A percentile compares a stretch with the other conserved stretches of the same genome.
phyloP scores from a whole-genome alignment of 768 basidiomycete genomes.

The Lepiota venenata region DNA sequence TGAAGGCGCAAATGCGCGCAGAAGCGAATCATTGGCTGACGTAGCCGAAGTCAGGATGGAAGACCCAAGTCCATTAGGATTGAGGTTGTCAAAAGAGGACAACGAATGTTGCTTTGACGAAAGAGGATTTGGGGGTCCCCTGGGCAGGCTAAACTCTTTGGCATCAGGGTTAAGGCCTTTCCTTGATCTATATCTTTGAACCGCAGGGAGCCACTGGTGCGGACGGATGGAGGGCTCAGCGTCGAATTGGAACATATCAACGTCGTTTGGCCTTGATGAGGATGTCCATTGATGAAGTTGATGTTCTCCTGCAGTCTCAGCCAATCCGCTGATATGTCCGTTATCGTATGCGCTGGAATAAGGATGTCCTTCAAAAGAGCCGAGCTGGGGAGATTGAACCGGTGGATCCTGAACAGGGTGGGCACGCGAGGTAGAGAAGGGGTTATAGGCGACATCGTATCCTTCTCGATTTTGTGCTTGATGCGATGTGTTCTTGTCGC shows the following conservation, averaged over 20 bases:
- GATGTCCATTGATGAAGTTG: background rate
- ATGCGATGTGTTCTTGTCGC: constrained; percentile 20
- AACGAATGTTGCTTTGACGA: constrained; percentile 12
- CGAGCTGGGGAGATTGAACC: constrained; percentile 1
- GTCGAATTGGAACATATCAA: background rate
- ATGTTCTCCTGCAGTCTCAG: background rate
- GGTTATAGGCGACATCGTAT: background rate
- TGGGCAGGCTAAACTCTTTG: constrained; percentile 66
- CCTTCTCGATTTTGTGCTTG: constrained; percentile 1
- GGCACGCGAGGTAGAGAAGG: background rate
- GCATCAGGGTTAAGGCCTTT: constrained; percentile 84
- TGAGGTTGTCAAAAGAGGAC: constrained; percentile 48
- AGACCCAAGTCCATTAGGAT: constrained; percentile 53
- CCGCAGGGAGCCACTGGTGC: constrained; percentile 1
- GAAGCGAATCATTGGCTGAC: constrained; percentile 45
- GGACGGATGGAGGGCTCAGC: background rate
- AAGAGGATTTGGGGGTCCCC: constrained; percentile 23
- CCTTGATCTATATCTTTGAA: constrained; percentile 41
- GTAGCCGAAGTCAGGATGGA: constrained; percentile 30
- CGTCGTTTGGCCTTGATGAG: background rate
- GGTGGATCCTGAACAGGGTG: background rate
- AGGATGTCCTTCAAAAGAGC: background rate
- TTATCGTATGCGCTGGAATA: background rate
- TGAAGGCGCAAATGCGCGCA: constrained; percentile 86
- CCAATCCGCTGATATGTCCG: background rate